Percentiles rank a stretch among this genome's conserved stretches.
phyloP scores from a whole-genome alignment of 1,284 basidiomycete species.

The Hymenochaete sp. region DNA sequence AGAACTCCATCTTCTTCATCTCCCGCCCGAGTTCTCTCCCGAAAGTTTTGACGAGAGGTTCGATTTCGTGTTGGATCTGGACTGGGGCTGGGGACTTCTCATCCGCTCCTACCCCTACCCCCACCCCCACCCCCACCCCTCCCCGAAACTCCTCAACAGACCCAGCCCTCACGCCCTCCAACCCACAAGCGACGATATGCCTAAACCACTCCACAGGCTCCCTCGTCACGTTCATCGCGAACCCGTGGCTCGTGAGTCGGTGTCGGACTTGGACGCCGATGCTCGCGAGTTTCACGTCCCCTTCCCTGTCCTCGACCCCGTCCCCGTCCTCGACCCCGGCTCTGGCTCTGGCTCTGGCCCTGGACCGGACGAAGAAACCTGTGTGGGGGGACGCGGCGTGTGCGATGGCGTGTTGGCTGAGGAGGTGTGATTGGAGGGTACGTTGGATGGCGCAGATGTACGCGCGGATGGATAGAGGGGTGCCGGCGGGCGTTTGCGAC shows the following conservation, averaged over 20 bases:
- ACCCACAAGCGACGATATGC: slow-evolving; percentile 85
- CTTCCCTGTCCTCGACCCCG: slow-evolving; percentile 13
- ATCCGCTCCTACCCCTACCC: no score
- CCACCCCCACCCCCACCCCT: no score
- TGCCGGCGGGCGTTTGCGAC: slow-evolving; percentile 33
- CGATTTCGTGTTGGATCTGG: no score
- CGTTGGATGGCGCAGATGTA: slow-evolving; percentile 70
- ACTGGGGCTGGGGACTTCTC: no score
- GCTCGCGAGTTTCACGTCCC: slow-evolving; percentile 74
- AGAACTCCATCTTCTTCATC: no score
- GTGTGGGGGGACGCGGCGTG: slow-evolving; percentile 58
- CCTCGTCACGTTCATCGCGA: slow-evolving; percentile 83
- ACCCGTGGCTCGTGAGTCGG: slow-evolving; percentile 90
- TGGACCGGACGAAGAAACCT: slow-evolving; percentile 60
- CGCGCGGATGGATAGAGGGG: slow-evolving; percentile 54
- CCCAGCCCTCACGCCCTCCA: slow-evolving; percentile 77
- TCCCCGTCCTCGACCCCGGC: slow-evolving; percentile 29
- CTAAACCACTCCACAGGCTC: slow-evolving; percentile 82
- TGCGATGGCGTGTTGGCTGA: slow-evolving; percentile 44
- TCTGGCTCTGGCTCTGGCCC: slow-evolving; percentile 12
- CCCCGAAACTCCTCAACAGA: slow-evolving; percentile 49
- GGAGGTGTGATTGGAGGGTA: slow-evolving; percentile 50
- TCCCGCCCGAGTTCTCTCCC: no score
- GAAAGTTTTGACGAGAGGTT: no score
- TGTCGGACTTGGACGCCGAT: slow-evolving; percentile 97